A percentile compares a stretch with the other conserved stretches of the same genome.
phyloP scores from a whole-genome alignment of 2,329 filamentous ascomycete species.

The Trichoderma hamatum region DNA sequence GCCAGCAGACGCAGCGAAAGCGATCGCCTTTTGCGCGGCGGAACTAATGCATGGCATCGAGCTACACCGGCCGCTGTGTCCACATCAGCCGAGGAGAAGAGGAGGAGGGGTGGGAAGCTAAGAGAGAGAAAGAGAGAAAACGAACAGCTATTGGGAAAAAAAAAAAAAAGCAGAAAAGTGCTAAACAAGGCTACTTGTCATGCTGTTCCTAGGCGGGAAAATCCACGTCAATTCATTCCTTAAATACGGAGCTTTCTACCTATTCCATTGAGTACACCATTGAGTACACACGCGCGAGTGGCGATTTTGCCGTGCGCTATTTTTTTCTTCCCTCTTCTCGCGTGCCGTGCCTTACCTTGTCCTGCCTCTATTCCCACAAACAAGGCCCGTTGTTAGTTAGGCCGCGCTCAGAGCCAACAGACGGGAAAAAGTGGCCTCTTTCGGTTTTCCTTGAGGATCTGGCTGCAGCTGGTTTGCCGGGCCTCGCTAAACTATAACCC shows the following conservation, averaged over 20 bases:
- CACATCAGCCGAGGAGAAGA: constrained; percentile 7
- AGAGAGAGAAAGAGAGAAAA: background rate
- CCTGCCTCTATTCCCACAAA: background rate
- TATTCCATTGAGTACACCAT: too few relatives aligned
- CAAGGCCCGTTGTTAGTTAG: background rate
- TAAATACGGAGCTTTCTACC: too few relatives aligned
- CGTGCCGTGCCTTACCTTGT: background rate
- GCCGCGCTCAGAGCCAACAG: too few relatives aligned
- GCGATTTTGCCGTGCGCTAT: background rate
- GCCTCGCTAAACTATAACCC: background rate
- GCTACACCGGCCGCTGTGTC: constrained; percentile 5
- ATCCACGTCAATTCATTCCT: too few relatives aligned
- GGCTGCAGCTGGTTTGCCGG: too few relatives aligned
- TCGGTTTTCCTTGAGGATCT: too few relatives aligned
- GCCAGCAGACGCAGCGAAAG: constrained; percentile 7
- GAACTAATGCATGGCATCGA: constrained; percentile 23
- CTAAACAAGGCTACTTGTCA: too few relatives aligned
- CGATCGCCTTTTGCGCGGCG: constrained; percentile 16
- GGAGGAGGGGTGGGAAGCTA: background rate
- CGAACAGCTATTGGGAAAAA: background rate
- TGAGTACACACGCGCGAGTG: too few relatives aligned
- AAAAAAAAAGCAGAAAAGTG: background rate
- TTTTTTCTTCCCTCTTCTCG: background rate
- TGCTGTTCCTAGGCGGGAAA: too few relatives aligned
- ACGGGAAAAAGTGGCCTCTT: background rate